phyloP scores from a whole-genome alignment of 2,329 filamentous ascomycete genomes.

The Aspergillus sergii region DNA sequence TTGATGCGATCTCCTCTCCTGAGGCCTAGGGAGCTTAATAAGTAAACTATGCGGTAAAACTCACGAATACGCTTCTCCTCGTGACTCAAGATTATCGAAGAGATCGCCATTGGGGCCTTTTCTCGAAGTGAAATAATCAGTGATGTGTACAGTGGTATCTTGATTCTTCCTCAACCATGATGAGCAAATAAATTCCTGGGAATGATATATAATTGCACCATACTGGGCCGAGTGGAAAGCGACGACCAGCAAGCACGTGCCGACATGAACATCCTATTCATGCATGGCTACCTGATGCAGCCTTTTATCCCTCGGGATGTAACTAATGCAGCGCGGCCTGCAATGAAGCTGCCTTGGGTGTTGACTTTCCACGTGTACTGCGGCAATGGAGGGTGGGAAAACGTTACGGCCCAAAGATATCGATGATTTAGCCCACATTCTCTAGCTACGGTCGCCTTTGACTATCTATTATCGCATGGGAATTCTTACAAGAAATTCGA shows the following conservation, averaged over 20 bases:
- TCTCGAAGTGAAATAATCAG: background rate
- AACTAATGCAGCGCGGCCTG: background rate
- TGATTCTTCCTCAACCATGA: background rate
- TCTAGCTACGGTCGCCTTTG: background rate
- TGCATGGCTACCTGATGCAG: background rate
- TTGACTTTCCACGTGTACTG: background rate
- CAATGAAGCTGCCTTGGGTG: background rate
- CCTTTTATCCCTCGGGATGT: background rate
- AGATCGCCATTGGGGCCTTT: background rate
- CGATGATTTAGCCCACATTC: background rate
- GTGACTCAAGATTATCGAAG: background rate
- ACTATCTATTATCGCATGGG: no score
- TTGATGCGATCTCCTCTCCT: background rate
- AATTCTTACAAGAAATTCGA: no score
- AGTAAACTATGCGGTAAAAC: background rate
- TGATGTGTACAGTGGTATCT: background rate
- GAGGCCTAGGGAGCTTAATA: background rate
- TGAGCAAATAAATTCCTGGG: background rate
- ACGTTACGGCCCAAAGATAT: background rate
- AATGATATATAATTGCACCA: background rate
- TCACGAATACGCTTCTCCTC: background rate
- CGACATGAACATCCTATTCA: background rate
- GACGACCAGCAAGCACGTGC: background rate
- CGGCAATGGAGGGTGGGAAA: no score
- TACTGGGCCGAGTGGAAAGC: background rate